Percentiles rank a stretch among this genome's conserved stretches.
phyloP scores from a whole-genome alignment of 2,329 filamentous ascomycete species.

The Xylariales sp. region DNA sequence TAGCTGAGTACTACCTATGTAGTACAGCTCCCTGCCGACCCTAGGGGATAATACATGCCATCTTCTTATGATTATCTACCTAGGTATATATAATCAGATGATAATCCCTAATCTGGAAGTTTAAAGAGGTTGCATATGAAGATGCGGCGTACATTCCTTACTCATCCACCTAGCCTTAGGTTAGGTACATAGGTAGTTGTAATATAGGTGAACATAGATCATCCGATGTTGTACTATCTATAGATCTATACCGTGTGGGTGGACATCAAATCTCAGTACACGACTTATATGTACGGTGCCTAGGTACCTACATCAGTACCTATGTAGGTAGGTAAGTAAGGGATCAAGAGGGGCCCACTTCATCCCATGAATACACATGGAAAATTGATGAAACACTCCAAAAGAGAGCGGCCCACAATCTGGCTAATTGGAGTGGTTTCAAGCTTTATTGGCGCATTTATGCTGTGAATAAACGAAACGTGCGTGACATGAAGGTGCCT shows the following conservation, averaged over 20 bases:
- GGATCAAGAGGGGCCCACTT: slow-evolving; percentile 8
- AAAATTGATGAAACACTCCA: slow-evolving; percentile 28
- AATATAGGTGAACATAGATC: no score
- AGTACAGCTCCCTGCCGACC: no score
- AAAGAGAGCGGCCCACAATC: slow-evolving; percentile 29
- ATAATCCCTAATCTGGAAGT: slow-evolving; percentile 2
- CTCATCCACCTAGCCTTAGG: no score
- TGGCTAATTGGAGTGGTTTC: slow-evolving; percentile 36
- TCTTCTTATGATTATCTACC: no score
- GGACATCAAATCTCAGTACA: no score
- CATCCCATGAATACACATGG: slow-evolving; percentile 17
- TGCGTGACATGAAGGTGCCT: no score
- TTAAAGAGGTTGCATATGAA: slow-evolving; percentile 33
- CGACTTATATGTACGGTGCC: no score
- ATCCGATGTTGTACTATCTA: neutral
- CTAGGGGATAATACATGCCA: no score
- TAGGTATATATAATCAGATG: slow-evolving; percentile 1
- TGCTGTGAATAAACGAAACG: slow-evolving; percentile 12
- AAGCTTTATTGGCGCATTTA: slow-evolving; percentile 18
- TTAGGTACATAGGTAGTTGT: no score
- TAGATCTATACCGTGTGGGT: no score
- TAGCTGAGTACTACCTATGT: no score
- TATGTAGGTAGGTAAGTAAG: neutral
- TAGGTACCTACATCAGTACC: neutral
- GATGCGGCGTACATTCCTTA: neutral